Conservation (phyloP, 495 filamentous ascomycete species). For the Pseudoneurospora amorphoporcata region DNA sequence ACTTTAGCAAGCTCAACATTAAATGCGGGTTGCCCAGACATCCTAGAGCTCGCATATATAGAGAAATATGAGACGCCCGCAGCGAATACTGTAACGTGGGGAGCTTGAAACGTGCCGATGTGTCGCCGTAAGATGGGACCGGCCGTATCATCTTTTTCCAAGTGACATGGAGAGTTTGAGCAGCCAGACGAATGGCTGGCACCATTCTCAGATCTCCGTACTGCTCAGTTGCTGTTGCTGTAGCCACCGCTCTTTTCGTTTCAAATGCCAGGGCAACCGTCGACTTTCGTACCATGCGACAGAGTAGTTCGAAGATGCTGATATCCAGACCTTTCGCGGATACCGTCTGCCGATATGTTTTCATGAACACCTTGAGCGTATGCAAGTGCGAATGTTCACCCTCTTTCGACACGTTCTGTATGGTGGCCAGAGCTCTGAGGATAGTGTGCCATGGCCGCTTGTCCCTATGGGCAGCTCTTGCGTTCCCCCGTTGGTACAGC, state of each 20-base stretch:
- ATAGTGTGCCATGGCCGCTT: constrained; percentile 17
- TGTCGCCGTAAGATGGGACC: not conserved
- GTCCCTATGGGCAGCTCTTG: constrained; percentile 2
- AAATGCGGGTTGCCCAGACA: constrained; percentile 20
- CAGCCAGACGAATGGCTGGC: not conserved
- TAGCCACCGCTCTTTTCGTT: not conserved
- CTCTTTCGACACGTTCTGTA: constrained; percentile 3
- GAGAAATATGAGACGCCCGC: constrained; percentile 18
- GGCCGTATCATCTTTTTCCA: not conserved
- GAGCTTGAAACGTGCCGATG: constrained; percentile 1
- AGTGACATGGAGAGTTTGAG: not conserved
- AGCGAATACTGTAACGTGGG: constrained; percentile 15
- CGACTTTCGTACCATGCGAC: constrained; percentile 12
- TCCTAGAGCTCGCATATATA: constrained; percentile 30
- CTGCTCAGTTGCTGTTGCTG: not conserved
- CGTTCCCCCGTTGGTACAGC: constrained; percentile 4
- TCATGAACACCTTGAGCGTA: constrained; percentile 14
- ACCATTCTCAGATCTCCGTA: constrained; percentile 3
- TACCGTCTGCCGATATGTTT: constrained; percentile 5
- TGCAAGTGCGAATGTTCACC: not conserved
- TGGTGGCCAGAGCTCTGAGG: constrained; percentile 15
- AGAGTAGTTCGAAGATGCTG: constrained; percentile 12
- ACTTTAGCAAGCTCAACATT: constrained; percentile 29
- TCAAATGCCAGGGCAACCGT: not conserved
- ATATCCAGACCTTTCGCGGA: constrained; percentile 7